These are phyloP conservation scores for Russula sp. DNA, from an alignment of 768 basidiomycete genomes.

Conservation along the genomic window DNA sequence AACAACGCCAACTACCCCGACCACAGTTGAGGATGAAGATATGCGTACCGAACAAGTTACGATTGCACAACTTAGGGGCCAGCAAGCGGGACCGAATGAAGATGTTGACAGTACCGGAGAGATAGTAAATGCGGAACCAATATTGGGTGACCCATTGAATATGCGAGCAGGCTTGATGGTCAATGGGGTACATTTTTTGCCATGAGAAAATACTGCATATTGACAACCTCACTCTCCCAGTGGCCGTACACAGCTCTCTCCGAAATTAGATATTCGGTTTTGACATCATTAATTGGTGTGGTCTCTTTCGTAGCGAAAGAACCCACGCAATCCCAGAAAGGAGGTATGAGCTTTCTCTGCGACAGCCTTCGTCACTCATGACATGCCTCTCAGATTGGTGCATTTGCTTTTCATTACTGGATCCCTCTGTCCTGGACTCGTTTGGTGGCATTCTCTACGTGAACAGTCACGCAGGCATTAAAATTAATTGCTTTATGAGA, in stretches of 20 bases:
- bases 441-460: conserved; percentile 31
- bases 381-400: conserved; percentile 43
- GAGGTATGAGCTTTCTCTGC: conserved; percentile 33
- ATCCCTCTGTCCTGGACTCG: conserved; percentile 48
- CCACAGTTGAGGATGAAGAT: not conserved
- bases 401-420: conserved; percentile 47
- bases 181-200: conserved; percentile 14
- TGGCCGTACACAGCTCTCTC: conserved; percentile 23
- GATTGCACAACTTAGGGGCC: not conserved
- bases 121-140: not conserved
- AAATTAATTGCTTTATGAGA: conserved; percentile 51
- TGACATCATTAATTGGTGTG: conserved; percentile 38
- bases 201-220: not conserved
- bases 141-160: not conserved
- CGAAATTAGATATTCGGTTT: conserved; percentile 9
- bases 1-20: not conserved
- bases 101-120: not conserved
- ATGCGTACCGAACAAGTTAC: not conserved
- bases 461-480: conserved; percentile 34
- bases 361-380: not conserved
- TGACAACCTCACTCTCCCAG: not conserved
- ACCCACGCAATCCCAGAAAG: conserved; percentile 30
- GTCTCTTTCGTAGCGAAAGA: conserved; percentile 30
- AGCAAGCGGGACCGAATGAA: not conserved
- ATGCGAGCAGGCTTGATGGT: conserved; percentile 23